Conservation (phyloP, 208 protist genomes). For the Tetramitus jugosus region DNA sequence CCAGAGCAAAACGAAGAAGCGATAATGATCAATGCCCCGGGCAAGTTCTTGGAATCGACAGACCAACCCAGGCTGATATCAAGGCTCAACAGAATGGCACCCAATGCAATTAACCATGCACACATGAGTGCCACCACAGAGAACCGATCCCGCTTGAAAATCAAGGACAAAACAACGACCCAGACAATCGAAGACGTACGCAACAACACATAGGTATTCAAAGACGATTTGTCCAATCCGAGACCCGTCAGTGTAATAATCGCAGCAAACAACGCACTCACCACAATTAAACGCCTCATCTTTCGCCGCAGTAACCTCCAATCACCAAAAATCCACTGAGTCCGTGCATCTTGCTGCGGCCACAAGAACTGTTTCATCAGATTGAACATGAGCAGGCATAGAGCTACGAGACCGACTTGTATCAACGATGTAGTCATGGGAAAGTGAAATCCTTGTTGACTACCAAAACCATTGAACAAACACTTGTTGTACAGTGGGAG, state of each 20-base stretch:
- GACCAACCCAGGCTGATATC: not conserved
- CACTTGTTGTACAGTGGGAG: conserved; percentile 18
- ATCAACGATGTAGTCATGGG: not conserved
- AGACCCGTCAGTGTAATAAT: not conserved
- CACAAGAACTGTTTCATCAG: not conserved
- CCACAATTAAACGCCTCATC: not conserved
- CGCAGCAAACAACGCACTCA: not conserved
- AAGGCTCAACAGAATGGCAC: not conserved
- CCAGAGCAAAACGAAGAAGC: not conserved
- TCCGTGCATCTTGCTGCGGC: too few relatives aligned
- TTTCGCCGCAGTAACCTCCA: not conserved
- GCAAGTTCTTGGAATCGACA: not conserved
- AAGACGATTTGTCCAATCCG: not conserved
- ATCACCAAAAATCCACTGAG: not conserved
- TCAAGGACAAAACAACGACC: conserved; percentile 5
- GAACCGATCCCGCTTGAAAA: not conserved
- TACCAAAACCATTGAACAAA: conserved; percentile 1
- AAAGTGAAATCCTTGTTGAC: not conserved
- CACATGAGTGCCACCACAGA: not conserved
- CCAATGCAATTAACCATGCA: not conserved
- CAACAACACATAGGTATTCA: conserved; percentile 7
- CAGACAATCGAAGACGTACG: not conserved
- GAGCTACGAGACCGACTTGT: not conserved
- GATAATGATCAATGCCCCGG: not conserved
- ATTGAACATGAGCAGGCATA: not conserved